A percentile compares a stretch with the other conserved stretches of the same genome.
Evolutionary conservation across 2,329 filamentous ascomycete genomes (phyloP).

Genomic region (Intubia oerlemansii): DNA sequence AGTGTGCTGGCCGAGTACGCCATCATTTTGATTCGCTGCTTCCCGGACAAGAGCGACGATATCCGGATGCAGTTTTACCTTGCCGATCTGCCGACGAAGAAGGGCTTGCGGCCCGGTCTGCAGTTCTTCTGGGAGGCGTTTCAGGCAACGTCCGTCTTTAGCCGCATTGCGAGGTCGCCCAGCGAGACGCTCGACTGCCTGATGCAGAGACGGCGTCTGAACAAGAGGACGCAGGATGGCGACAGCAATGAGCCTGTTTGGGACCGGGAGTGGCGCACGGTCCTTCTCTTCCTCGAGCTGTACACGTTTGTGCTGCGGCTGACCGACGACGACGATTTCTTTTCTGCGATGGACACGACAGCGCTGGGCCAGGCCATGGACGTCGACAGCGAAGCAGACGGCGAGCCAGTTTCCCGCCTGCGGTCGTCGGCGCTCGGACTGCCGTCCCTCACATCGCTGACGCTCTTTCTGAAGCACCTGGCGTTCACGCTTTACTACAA

Average conservation of each 20-base stretch:
- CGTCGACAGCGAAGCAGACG: background rate
- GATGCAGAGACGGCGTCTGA: slow-evolving; percentile 5
- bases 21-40: slow-evolving; percentile 65
- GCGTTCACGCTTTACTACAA: slow-evolving; percentile 81
- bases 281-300: slow-evolving; percentile 79
- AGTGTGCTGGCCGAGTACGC: slow-evolving; percentile 68
- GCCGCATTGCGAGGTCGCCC: slow-evolving; percentile 12
- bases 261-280: slow-evolving; percentile 65
- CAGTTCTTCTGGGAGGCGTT: slow-evolving; percentile 65
- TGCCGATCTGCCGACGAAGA: slow-evolving; percentile 34
- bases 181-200: slow-evolving; percentile 12
- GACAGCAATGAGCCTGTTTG: slow-evolving; percentile 10
- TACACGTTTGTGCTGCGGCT: slow-evolving; percentile 85
- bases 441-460: slow-evolving; percentile 49
- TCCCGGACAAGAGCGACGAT: slow-evolving; percentile 62
- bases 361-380: background rate
- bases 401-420: slow-evolving; percentile 20
- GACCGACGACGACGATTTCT: slow-evolving; percentile 93
- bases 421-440: slow-evolving; percentile 48
- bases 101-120: slow-evolving; percentile 36
- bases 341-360: slow-evolving; percentile 27
- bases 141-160: slow-evolving; percentile 21
- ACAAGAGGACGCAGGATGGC: slow-evolving; percentile 6
- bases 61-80: slow-evolving; percentile 89
- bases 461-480: slow-evolving; percentile 73